A percentile compares a stretch with the other conserved stretches of the same genome.
Conservation (phyloP, 164 flowering plant genomes). For the Sextonia rubra region DNA sequence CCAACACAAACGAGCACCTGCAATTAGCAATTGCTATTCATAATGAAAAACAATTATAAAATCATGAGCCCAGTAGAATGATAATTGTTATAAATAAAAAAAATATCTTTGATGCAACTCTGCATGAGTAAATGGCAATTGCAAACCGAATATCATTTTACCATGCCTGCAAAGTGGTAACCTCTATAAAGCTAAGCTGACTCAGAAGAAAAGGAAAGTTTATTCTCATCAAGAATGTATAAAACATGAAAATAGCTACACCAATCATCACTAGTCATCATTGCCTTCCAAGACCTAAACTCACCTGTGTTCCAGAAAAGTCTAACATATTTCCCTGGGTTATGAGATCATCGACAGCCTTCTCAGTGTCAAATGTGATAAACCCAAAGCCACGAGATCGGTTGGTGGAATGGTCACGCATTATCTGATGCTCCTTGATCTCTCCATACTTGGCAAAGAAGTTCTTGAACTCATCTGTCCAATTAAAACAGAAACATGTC, state of each 20-base stretch:
- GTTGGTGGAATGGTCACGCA: constrained; percentile 71
- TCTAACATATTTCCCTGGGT: constrained; percentile 62
- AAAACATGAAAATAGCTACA: background rate
- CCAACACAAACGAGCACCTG: background rate
- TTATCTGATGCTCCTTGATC: constrained; percentile 73
- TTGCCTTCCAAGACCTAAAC: constrained; percentile 6
- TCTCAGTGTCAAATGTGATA: constrained; percentile 62
- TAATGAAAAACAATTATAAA: background rate
- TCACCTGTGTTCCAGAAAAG: constrained; percentile 68
- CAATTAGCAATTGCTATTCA: constrained; percentile 1
- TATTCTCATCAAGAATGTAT: background rate
- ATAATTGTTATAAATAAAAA: background rate
- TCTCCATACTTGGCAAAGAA: constrained; percentile 74
- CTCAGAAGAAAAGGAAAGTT: background rate
- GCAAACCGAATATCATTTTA: background rate
- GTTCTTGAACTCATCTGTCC: constrained; percentile 72
- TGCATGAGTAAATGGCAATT: background rate
- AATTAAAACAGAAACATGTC: constrained; percentile 3
- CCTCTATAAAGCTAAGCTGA: background rate
- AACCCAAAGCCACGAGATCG: constrained; percentile 94
- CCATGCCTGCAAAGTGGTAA: background rate
- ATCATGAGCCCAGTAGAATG: background rate
- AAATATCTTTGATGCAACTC: background rate
- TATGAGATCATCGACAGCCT: constrained; percentile 68
- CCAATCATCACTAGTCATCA: background rate